A percentile compares a stretch with the other conserved stretches of the same genome.
These are phyloP conservation scores for Colletotrichum gloeosporioides DNA, from an alignment of 2,329 filamentous ascomycete species.

Conservation along the genomic window DNA sequence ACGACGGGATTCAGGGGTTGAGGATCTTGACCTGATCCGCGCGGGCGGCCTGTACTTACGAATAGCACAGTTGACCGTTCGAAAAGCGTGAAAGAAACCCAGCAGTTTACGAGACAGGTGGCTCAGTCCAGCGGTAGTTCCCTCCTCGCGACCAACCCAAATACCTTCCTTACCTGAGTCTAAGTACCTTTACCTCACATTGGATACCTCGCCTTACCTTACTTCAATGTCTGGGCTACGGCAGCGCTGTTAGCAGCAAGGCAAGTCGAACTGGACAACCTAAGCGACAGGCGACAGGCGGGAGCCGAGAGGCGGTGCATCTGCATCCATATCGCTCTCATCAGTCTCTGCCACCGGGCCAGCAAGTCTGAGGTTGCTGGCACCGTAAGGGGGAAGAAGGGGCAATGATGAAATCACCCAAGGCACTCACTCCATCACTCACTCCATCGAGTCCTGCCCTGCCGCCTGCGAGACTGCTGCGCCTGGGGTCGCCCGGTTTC, in stretches of 20 bases:
- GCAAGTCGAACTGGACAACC: background rate
- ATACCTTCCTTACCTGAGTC: background rate
- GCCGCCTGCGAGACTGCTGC: background rate
- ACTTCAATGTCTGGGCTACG: background rate
- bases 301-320: background rate
- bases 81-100: background rate
- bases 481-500: slow-evolving; percentile 2
- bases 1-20: background rate
- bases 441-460: background rate
- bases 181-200: background rate
- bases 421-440: background rate
- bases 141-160: background rate
- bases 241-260: background rate
- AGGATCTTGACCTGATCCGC: background rate
- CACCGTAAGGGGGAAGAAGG: background rate
- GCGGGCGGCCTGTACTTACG: background rate
- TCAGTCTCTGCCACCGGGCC: background rate
- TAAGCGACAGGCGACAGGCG: background rate
- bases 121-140: background rate
- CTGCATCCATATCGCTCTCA: background rate
- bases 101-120: background rate
- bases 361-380: background rate
- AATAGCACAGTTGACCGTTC: background rate
- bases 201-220: background rate
- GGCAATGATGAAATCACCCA: slow-evolving; percentile 23